Percentiles rank a stretch among this genome's conserved stretches.
Evolutionary conservation across 129 eudicot genomes (phyloP).

Genomic region (Artemisia argyi): DNA sequence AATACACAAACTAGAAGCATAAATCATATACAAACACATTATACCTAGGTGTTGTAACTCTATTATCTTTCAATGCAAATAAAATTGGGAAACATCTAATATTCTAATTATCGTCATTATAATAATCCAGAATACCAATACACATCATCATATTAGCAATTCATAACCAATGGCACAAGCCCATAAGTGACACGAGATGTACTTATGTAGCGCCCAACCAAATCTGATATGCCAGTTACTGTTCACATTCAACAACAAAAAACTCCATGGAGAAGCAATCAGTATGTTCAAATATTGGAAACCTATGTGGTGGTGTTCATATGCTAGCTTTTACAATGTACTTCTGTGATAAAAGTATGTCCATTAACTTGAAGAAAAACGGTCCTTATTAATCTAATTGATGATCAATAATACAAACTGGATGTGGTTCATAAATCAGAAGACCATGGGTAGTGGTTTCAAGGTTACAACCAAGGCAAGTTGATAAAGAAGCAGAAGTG

Average conservation of each 20-base stretch:
- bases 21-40: not conserved
- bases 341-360: not conserved
- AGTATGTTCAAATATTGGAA: not conserved
- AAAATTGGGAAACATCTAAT: too few relatives aligned
- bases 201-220: not conserved
- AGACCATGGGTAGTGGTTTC: not conserved
- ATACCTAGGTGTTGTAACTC: not conserved
- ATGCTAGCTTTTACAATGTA: not conserved
- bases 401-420: not conserved
- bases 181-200: not conserved
- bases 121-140: too few relatives aligned
- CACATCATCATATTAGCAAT: not conserved
- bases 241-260: too few relatives aligned
- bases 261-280: not conserved
- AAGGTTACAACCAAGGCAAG: constrained; percentile 2
- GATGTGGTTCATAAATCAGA: not conserved
- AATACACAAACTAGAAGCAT: not conserved
- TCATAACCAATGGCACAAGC: not conserved
- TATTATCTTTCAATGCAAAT: not conserved
- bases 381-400: not conserved
- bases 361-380: not conserved
- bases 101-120: too few relatives aligned
- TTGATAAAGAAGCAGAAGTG: not conserved
- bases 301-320: not conserved
- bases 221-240: not conserved